phyloP scores from a whole-genome alignment of 2,329 filamentous ascomycete species.

The Chaetomium olivaceum region DNA sequence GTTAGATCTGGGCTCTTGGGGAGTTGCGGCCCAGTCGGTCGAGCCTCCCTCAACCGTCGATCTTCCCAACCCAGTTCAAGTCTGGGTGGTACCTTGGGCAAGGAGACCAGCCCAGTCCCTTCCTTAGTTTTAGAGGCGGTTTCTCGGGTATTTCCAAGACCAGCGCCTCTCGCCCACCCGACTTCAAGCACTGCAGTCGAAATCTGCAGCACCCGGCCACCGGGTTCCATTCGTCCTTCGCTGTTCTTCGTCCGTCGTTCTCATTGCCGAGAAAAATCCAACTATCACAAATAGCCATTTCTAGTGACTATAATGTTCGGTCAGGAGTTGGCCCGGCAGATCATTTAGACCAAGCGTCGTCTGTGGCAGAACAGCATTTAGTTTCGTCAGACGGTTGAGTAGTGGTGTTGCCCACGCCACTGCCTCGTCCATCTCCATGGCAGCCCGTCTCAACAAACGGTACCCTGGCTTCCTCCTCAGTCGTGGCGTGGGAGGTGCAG shows the following conservation, averaged over 20 bases:
- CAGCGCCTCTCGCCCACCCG: neutral
- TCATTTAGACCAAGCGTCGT: neutral
- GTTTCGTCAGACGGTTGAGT: neutral
- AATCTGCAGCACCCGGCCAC: neutral
- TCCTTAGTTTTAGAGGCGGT: neutral
- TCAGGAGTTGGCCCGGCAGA: neutral
- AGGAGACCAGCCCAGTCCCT: neutral
- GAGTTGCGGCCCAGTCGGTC: neutral
- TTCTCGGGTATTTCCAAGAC: neutral
- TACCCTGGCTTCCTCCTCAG: constrained; percentile 7
- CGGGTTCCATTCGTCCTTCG: neutral
- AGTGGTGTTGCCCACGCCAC: neutral
- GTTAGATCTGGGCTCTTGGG: neutral
- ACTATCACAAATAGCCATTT: neutral
- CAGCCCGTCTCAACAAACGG: neutral
- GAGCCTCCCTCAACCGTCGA: neutral
- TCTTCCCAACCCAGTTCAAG: neutral
- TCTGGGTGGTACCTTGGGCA: neutral
- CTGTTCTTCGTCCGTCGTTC: neutral
- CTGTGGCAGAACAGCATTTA: neutral
- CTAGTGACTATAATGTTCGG: neutral
- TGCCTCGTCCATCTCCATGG: neutral
- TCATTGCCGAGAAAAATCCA: neutral
- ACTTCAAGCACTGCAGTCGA: neutral
- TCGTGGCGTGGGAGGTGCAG: neutral